Percentiles rank a stretch among this genome's conserved stretches.
These are phyloP conservation scores for Senna siamea DNA, from an alignment of 306 rosid genomes.

Conservation along the genomic window DNA sequence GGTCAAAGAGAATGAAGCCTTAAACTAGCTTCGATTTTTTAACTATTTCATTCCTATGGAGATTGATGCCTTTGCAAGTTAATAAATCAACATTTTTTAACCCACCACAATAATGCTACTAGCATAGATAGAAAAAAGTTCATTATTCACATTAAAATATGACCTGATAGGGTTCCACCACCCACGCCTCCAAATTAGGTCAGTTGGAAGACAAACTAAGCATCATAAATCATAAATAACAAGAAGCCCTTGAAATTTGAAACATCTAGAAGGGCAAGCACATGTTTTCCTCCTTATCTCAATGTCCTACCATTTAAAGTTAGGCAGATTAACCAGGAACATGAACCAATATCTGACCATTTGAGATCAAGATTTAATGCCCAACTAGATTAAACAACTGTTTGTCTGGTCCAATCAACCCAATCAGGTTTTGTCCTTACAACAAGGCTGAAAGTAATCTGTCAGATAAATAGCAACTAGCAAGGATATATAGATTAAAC, in stretches of 20 bases:
- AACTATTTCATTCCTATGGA: neutral
- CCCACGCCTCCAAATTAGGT: neutral
- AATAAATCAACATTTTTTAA: neutral
- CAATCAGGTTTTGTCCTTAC: neutral
- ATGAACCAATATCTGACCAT: neutral
- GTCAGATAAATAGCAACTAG: conserved; percentile 13
- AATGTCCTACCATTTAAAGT: neutral
- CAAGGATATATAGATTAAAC: neutral
- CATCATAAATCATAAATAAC: neutral
- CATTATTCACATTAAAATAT: neutral
- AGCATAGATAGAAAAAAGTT: neutral
- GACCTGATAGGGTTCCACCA: neutral
- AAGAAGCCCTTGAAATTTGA: conserved; percentile 19
- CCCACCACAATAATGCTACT: neutral
- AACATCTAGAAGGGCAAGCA: neutral
- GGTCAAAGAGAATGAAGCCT: neutral
- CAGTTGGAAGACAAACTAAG: neutral
- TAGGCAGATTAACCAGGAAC: neutral
- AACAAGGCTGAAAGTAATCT: neutral
- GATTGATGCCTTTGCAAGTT: neutral
- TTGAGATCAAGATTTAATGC: too few relatives aligned
- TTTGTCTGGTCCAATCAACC: conserved; percentile 25
- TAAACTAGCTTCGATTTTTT: neutral
- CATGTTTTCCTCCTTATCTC: neutral
- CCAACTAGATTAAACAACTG: neutral